Conservation (phyloP, 345 rosid species). For the Combretum micranthum region DNA sequence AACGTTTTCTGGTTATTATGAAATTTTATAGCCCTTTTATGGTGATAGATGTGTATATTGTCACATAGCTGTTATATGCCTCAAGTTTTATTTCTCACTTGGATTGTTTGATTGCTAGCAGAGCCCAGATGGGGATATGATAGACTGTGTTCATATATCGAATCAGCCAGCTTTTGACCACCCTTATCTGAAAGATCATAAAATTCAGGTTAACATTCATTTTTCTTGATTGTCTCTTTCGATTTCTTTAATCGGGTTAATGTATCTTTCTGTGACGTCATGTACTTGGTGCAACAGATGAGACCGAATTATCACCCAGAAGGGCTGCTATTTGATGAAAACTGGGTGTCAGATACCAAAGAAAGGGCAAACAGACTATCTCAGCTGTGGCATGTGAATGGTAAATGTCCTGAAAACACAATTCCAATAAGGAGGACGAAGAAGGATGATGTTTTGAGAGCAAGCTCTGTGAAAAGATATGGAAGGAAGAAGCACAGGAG, state of each 20-base stretch:
- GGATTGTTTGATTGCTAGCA: constrained; percentile 17
- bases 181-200: constrained; percentile 8
- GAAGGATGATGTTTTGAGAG: constrained; percentile 59
- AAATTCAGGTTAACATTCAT: constrained; percentile 61
- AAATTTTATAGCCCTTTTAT: too few relatives aligned
- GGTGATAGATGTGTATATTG: too few relatives aligned
- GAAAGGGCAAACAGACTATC: constrained; percentile 16
- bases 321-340: constrained; percentile 31
- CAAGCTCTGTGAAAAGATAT: constrained; percentile 58
- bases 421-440: constrained; percentile 63
- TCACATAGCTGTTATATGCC: too few relatives aligned
- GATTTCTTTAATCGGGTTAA: background rate
- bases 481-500: constrained; percentile 37
- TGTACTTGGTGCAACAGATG: constrained; percentile 13
- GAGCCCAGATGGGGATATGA: too few relatives aligned
- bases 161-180: too few relatives aligned
- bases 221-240: background rate
- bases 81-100: constrained; percentile 1
- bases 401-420: constrained; percentile 57
- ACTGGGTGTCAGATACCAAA: constrained; percentile 20
- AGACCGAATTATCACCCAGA: constrained; percentile 44
- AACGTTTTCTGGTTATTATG: too few relatives aligned
- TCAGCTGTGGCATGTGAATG: constrained; percentile 42
- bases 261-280: background rate
- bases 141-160: too few relatives aligned